phyloP scores from a whole-genome alignment of 495 filamentous ascomycete species.

The Aspergillus asperescens region DNA sequence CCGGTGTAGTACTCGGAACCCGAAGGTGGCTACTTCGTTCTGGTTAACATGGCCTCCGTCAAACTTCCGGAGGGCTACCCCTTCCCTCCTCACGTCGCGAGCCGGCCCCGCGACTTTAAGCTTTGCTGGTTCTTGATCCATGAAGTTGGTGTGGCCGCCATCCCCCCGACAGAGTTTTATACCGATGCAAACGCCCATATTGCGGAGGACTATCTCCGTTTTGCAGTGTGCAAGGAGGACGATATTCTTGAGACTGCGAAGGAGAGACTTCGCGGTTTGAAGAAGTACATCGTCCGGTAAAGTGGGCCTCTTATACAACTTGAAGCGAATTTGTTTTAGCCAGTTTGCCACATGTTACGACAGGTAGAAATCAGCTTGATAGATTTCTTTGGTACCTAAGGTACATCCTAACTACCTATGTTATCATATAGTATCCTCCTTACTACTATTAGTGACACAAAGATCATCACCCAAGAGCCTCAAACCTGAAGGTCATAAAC shows the following conservation, averaged over 20 bases:
- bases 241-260: slow-evolving; percentile 84
- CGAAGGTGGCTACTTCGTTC: slow-evolving; percentile 94
- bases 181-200: slow-evolving; percentile 75
- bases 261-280: slow-evolving; percentile 79
- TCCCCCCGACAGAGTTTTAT: slow-evolving; percentile 96
- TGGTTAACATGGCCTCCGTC: slow-evolving; percentile 85
- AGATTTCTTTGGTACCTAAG: no score
- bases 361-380: no score
- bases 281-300: slow-evolving; percentile 60
- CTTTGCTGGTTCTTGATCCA: slow-evolving; percentile 94
- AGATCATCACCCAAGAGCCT: no score
- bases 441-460: no score
- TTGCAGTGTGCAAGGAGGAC: slow-evolving; percentile 96
- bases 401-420: no score
- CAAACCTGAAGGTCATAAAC: no score
- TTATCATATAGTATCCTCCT: no score
- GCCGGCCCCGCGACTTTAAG: slow-evolving; percentile 85
- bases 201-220: slow-evolving; percentile 87
- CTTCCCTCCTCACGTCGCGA: slow-evolving; percentile 83
- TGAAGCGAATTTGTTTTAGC: no score
- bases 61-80: slow-evolving; percentile 73
- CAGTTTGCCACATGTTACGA: no score
- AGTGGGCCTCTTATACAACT: no score
- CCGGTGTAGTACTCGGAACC: slow-evolving; percentile 66
- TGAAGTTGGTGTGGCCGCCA: slow-evolving; percentile 91